A percentile compares a stretch with the other conserved stretches of the same genome.
phyloP scores from a whole-genome alignment of 1,284 basidiomycete genomes.

The Sporisorium graminicola region DNA sequence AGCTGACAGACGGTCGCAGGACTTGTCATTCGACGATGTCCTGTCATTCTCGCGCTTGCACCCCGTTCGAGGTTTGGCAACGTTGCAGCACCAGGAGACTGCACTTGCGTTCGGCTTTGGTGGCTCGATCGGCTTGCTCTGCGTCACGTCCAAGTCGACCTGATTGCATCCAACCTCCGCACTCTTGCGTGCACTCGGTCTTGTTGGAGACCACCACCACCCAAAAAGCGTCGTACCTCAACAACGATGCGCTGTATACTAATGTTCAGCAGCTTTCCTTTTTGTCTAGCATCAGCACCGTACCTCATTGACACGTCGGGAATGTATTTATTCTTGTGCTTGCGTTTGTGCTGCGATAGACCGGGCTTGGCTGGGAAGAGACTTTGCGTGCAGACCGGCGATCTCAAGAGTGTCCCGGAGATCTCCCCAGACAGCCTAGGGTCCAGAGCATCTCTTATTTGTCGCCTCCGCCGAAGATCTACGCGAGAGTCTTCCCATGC shows the following conservation, averaged over 20 bases:
- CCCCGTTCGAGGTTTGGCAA: conserved; percentile 22
- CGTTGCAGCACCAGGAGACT: conserved; percentile 9
- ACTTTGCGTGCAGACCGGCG: conserved; percentile 4
- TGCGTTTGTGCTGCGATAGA: neutral
- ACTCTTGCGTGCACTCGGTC: neutral
- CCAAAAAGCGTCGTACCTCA: conserved; percentile 2
- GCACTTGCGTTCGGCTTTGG: conserved; percentile 45
- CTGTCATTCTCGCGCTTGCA: conserved; percentile 44
- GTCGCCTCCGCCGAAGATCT: neutral
- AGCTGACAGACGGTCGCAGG: conserved; percentile 11
- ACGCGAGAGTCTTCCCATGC: neutral
- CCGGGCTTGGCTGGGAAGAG: neutral
- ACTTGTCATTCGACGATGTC: conserved; percentile 19
- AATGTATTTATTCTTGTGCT: neutral
- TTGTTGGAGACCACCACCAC: neutral
- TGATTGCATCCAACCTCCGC: neutral
- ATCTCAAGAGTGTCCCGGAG: neutral
- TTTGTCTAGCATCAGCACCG: neutral
- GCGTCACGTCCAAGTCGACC: conserved; percentile 6
- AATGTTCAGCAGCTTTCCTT: neutral
- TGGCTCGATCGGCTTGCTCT: conserved; percentile 27
- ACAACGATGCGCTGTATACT: conserved; percentile 16
- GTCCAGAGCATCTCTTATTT: neutral
- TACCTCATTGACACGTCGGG: neutral
- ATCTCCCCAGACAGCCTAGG: neutral